A percentile compares a stretch with the other conserved stretches of the same genome.
phyloP scores from a whole-genome alignment of 2,329 filamentous ascomycete genomes.

The Cladorrhinum sp. region DNA sequence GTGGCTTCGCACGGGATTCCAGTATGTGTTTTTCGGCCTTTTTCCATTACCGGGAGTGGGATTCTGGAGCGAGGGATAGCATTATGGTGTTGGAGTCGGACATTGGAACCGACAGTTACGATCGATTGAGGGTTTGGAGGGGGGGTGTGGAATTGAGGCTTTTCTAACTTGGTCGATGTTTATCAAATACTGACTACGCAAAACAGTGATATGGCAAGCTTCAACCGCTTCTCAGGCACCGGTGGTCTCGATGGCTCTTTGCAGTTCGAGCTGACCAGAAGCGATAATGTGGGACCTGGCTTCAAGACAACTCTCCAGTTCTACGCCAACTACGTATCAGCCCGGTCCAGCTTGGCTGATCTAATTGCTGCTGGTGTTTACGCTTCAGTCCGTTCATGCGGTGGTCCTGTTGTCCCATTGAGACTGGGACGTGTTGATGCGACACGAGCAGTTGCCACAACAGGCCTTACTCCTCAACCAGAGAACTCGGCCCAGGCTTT shows the following conservation, averaged over 20 bases:
- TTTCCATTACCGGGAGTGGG: too few relatives aligned
- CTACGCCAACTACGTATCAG: slow-evolving; percentile 52
- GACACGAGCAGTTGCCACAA: slow-evolving; percentile 37
- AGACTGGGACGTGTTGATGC: slow-evolving; percentile 55
- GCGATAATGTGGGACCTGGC: slow-evolving; percentile 56
- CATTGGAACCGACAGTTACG: not conserved
- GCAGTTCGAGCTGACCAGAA: slow-evolving; percentile 54
- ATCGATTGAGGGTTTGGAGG: not conserved
- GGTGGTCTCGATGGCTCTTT: slow-evolving; percentile 60
- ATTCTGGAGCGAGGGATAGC: not conserved
- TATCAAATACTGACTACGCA: slow-evolving; percentile 3
- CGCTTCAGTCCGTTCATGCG: slow-evolving; percentile 56
- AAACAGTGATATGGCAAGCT: slow-evolving; percentile 39
- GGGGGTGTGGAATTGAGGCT: not conserved
- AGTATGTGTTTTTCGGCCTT: slow-evolving; percentile 47
- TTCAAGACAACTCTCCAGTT: slow-evolving; percentile 53
- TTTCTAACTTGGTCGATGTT: not conserved
- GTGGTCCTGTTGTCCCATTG: slow-evolving; percentile 54
- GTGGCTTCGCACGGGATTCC: slow-evolving; percentile 60
- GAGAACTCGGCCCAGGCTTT: slow-evolving; percentile 54
- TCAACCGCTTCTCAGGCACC: slow-evolving; percentile 43
- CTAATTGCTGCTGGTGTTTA: slow-evolving; percentile 58
- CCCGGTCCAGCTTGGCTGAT: slow-evolving; percentile 52
- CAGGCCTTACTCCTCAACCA: slow-evolving; percentile 53
- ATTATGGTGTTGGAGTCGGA: too few relatives aligned